Conservation (phyloP, 176 grass and related monocot species). For the Guadua angustifolia region DNA sequence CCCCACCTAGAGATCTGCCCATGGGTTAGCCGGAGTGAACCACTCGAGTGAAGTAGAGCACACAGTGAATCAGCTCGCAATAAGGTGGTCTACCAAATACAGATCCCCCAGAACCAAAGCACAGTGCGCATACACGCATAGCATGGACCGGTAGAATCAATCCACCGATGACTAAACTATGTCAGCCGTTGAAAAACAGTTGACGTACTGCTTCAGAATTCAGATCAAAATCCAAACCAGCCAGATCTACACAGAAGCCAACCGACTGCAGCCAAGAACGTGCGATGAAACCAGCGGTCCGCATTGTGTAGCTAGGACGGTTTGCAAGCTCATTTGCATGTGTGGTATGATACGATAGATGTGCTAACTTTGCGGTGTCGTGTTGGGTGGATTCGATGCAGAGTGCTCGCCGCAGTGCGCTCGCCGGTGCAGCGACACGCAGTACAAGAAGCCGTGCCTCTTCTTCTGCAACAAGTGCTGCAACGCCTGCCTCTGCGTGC, state of each 20-base stretch:
- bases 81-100: not conserved
- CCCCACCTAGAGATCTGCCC: too few species aligned
- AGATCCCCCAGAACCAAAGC: not conserved
- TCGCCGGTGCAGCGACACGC: slow-evolving; percentile 50
- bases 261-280: not conserved
- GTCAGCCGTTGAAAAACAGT: not conserved
- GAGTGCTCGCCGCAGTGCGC: slow-evolving; percentile 59
- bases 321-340: not conserved
- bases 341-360: not conserved
- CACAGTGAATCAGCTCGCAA: not conserved
- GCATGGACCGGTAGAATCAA: not conserved
- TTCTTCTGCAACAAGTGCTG: slow-evolving; percentile 77
- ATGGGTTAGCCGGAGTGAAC: not conserved
- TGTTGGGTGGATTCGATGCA: too few species aligned
- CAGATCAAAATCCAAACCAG: not conserved
- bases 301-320: not conserved
- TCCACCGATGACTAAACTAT: not conserved
- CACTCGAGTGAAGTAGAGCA: not conserved
- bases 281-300: too few species aligned
- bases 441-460: slow-evolving; percentile 66
- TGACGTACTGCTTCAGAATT: not conserved
- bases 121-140: not conserved
- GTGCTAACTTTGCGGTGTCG: not conserved
- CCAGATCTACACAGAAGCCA: not conserved
- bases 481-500: slow-evolving; percentile 58